Base-by-base conservation (phyloP, 768 basidiomycete species). In the Tricholoma sp. region DNA sequence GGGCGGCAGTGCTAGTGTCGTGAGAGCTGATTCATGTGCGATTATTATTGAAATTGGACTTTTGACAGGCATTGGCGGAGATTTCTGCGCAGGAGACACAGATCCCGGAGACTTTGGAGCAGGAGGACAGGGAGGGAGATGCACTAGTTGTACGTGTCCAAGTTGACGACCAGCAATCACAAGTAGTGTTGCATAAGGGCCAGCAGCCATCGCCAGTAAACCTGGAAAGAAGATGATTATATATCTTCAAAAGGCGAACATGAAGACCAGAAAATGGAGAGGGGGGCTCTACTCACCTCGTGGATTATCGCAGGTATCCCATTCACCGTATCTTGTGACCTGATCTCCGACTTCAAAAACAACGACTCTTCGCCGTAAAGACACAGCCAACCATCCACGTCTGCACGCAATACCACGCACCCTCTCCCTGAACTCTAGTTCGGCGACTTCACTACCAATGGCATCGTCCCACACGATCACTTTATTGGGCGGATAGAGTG, bases 401-500 rank as follows among this genome's bases (percentile, higher is more conserved):
- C 91, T 76, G 66, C 89, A 91, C 4, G 86, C 85, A 49, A 94
- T 70, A 0, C 91, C 91, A 56, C 89, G 78, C 1, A 93, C 91
- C 56, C 80, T 77, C 71, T 94, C 93, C 64, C 89, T 79, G 66
- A 96, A 95, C 72, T 94, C 92, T 57, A 95, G 79, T 68, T 94
- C 91, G 36, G 89, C 91, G 50, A 92, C 88, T 67, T 94, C 89
- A 58, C 75, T 74, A n/a, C 82, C 83, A 3, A 81, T 72, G 3
- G 79, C 80, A 71, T 92, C 92, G 70, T 95, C 89, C 91, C 91
- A 95, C 53, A 96, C 69, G 60, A 95, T 78, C 53, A 94, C 89
- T 74, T 96, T 95, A 73, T 95, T 95, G 29, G 88, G 89, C 29
- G 94, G 89, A 71, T 94, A 95, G 9, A 88, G 80, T 31, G 93